Conservation (phyloP, 495 filamentous ascomycete genomes). For the Hypoxylon rickii region DNA sequence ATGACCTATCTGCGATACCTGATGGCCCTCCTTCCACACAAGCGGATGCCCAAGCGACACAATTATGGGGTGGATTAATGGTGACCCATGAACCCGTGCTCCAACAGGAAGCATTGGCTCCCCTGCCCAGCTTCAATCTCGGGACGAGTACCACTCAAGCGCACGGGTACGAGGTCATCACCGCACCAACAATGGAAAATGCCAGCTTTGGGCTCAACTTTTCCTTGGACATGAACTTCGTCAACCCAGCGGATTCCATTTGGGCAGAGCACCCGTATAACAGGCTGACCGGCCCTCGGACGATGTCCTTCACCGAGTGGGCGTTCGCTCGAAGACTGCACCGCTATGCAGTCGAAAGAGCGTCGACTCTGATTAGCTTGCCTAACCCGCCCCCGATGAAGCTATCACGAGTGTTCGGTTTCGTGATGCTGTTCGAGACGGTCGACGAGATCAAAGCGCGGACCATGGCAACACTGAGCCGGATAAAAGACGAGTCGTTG, state of each 20-base stretch:
- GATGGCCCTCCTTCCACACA: slow-evolving; percentile 4
- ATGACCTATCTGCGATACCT: background rate
- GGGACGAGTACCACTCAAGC: slow-evolving; percentile 4
- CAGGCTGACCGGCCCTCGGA: slow-evolving; percentile 45
- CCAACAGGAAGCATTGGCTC: background rate
- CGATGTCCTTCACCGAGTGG: slow-evolving; percentile 63
- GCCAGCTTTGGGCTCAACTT: slow-evolving; percentile 39
- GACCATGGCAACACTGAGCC: slow-evolving; percentile 49
- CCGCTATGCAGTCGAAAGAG: slow-evolving; percentile 66
- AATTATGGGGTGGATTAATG: slow-evolving; percentile 32
- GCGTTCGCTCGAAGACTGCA: slow-evolving; percentile 75
- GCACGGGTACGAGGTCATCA: slow-evolving; percentile 40
- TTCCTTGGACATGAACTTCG: slow-evolving; percentile 8
- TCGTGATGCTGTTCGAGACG: slow-evolving; percentile 62
- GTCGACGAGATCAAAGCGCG: slow-evolving; percentile 52
- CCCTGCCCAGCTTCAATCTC: slow-evolving; percentile 3
- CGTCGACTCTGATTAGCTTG: slow-evolving; percentile 62
- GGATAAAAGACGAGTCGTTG: slow-evolving; percentile 53
- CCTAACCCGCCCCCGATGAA: slow-evolving; percentile 53
- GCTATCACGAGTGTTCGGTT: slow-evolving; percentile 65
- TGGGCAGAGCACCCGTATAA: slow-evolving; percentile 35
- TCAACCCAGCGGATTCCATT: slow-evolving; percentile 13
- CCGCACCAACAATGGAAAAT: slow-evolving; percentile 42
- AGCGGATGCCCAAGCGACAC: slow-evolving; percentile 2
- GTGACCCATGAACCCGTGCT: slow-evolving; percentile 36